Evolutionary conservation across 495 filamentous ascomycete species (phyloP), one percentile per base, ranked within the genome.

Genomic region (Aspergillus sparsus): DNA sequence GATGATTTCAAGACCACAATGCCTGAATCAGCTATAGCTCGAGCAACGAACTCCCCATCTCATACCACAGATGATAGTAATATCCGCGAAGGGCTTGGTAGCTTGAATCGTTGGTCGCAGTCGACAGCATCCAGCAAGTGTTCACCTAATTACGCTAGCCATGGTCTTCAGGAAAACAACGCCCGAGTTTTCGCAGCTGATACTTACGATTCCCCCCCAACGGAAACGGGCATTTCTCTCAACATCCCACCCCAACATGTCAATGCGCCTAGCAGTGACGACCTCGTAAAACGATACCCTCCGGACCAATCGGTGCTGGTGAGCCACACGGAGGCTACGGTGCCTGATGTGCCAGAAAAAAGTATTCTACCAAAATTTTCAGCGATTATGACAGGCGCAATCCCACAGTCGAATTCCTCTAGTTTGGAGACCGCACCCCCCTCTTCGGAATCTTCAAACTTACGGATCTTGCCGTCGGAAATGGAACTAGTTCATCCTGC

Each of bases 41-140:
- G 63, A n/a, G 56, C 33, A 31, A 54, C 59, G 9, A 53, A 62
- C 34, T 57, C 57, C 13, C 52, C 57, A 13, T 31, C 61, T 27
- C 64, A 55, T 6, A 61, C 53, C 33, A 49, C 62, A 33, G 66
- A 63, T 31, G 75, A 71, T 55, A 67, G 70, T 49, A 74, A 76
- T 54, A 72, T 86, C 57, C 81, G 78, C 65, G 88, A 90, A 66
- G 84, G 85, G 5, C 73, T 91, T 44, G 85, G 83, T 35, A 91
- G 86, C 58, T 80, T 91, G 66, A 91, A 93, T 72, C 86, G 90
- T 55, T 93, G 89, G 91, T 93, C 89, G 32, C 84, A 87, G 32
- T 91, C 89, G 5, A 90, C 91, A 18, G 68, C 82, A 9, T 91
- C 87, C 46, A 92, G 88, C 71, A 83, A 77, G 49, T 73, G 80